Evolutionary conservation across 208 protist species (phyloP).

Genomic region (Acanthamoeba sp.): DNA sequence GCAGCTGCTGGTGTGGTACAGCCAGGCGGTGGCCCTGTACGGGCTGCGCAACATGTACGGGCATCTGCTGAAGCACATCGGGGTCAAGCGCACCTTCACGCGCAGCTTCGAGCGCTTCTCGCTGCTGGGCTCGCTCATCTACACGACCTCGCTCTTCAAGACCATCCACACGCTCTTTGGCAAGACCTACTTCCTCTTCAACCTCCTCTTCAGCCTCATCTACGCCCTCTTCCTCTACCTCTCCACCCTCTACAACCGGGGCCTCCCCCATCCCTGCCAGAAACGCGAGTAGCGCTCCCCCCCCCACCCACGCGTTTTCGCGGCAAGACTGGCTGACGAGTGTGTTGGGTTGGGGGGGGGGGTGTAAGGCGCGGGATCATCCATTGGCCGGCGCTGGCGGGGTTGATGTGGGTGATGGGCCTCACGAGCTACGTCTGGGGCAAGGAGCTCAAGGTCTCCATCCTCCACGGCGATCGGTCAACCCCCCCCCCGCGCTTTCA

Average conservation of each 20-base stretch:
- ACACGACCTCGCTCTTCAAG: conserved; percentile 58
- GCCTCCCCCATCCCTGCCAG: conserved; percentile 49
- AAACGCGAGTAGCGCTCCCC: conserved; percentile 3
- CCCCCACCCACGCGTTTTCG: neutral
- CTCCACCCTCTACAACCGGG: conserved; percentile 33
- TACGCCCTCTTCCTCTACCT: conserved; percentile 54
- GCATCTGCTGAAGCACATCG: conserved; percentile 33
- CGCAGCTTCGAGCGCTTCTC: conserved; percentile 57
- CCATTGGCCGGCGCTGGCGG: conserved; percentile 14
- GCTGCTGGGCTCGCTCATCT: conserved; percentile 37
- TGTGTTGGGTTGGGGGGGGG: neutral
- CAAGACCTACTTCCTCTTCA: conserved; percentile 64
- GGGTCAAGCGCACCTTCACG: conserved; percentile 54
- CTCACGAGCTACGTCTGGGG: conserved; percentile 50
- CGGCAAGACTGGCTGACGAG: neutral
- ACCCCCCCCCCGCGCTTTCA: too few relatives aligned
- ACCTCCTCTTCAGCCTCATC: conserved; percentile 21
- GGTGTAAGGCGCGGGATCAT: neutral
- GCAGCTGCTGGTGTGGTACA: conserved; percentile 52
- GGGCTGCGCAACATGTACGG: neutral
- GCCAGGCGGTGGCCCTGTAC: conserved; percentile 28
- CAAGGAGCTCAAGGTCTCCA: conserved; percentile 42
- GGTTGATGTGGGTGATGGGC: conserved; percentile 15
- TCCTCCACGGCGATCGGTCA: conserved; percentile 28
- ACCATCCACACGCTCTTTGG: conserved; percentile 48